These are phyloP conservation scores for Debaryomyces udenii DNA, from an alignment of 1,139 yeast species.

Conservation along the genomic window DNA sequence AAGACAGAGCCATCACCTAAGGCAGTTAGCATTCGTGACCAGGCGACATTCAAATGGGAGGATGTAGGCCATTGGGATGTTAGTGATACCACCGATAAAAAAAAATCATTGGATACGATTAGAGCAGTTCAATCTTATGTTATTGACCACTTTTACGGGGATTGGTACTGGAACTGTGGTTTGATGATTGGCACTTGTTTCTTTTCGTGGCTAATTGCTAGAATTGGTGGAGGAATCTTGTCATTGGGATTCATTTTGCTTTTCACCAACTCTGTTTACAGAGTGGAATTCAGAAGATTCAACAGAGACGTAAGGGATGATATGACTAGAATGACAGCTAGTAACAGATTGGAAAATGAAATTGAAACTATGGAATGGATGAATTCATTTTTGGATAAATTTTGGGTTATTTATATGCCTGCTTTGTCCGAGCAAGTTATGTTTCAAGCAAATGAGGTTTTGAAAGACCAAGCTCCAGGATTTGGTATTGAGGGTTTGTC, in stretches of 20 bases:
- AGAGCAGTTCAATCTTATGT: conserved; percentile 58
- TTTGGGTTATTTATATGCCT: conserved; percentile 89
- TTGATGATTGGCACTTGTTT: conserved; percentile 70
- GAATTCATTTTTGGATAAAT: conserved; percentile 72
- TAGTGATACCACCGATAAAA: conserved; percentile 27
- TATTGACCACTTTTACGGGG: conserved; percentile 67
- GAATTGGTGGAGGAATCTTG: conserved; percentile 59
- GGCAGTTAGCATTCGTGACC: conserved; percentile 30
- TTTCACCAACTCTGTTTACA: conserved; percentile 65
- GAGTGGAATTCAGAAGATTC: conserved; percentile 72
- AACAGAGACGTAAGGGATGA: conserved; percentile 75
- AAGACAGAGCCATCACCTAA: conserved; percentile 17
- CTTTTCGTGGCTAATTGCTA: conserved; percentile 65
- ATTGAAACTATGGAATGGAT: conserved; percentile 81
- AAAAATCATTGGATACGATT: conserved; percentile 25
- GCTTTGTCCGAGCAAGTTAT: conserved; percentile 77
- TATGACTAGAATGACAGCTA: conserved; percentile 61
- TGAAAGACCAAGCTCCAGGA: conserved; percentile 78
- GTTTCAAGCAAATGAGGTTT: conserved; percentile 62
- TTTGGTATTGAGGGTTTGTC: conserved; percentile 75
- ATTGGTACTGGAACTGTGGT: conserved; percentile 71
- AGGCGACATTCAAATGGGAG: conserved; percentile 45
- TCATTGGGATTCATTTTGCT: conserved; percentile 60
- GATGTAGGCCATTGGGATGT: conserved; percentile 47
- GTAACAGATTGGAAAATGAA: conserved; percentile 61